Evolutionary conservation across 2,329 filamentous ascomycete genomes (phyloP), one percentile per base, ranked within the genome.

Genomic region (Ceratocystis diversiconidia): DNA sequence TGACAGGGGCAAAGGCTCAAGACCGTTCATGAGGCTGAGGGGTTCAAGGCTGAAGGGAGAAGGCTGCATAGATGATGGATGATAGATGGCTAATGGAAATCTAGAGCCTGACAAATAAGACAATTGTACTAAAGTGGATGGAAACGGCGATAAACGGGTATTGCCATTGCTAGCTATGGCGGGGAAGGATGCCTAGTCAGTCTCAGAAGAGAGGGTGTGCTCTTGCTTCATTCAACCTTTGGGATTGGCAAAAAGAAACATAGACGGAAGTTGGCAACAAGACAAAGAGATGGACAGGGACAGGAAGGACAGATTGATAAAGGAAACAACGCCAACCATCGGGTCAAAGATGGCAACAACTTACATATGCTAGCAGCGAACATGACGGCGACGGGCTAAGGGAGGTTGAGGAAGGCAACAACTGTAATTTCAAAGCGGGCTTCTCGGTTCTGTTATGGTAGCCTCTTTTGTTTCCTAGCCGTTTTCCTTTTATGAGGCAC

Each of bases 351-450:
- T 15, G 36, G 36, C 10, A 22, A 52, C 22, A 19, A 59, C 55
- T 59, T 59, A 59, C 55, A 36, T 32, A 59, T 59, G n/a, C 55
- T 59, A 36, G 55, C 55, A 59, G 55, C 55, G 55, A 59, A 59
- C 55, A 59, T 59, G 55, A 30, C 5, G 8, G 55, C 17, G 28
- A 52, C 7, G 8, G 48, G 22, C n/a, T 19, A 52, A n/a, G 10
- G 48, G 5, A 52, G 5, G 32, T n/a, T 32, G 30, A 32, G 28
- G 28, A 36, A 15, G 36, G 36, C 7, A 36, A 8, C 17, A 19
- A 36, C 25, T 28, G 55, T 7, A 59, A 30, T n/a, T 30, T 25
- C 10, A 7, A 59, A 5, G 55, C 28, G 55, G 55, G 28, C 32
- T 17, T 15, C 28, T 59, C 28, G 55, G 55, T 15, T 36, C 3